Conservation (phyloP, 441 rosid genomes). For the Gossypium gossypioides region DNA sequence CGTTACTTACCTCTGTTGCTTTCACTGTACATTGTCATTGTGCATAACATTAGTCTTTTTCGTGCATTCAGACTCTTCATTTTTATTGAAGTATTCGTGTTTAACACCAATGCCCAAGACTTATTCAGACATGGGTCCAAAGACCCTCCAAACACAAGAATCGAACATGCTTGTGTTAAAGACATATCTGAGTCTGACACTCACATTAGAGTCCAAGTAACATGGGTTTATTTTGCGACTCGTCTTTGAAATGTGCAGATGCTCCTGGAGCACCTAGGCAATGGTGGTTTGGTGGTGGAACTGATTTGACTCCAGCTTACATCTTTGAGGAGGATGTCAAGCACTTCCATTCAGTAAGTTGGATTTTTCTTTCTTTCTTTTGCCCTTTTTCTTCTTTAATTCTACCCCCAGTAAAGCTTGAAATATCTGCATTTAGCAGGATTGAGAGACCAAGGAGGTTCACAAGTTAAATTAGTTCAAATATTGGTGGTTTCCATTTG, state of each 20-base stretch:
- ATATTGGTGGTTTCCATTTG: not conserved
- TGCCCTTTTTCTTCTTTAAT: not conserved
- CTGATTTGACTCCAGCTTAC: constrained; percentile 95
- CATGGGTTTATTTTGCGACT: not conserved
- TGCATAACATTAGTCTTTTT: not conserved
- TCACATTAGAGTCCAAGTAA: not conserved
- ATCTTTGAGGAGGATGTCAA: constrained; percentile 90
- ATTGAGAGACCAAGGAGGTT: not conserved
- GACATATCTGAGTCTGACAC: not conserved
- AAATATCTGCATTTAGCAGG: not conserved
- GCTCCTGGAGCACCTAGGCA: constrained; percentile 91
- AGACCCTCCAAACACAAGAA: not conserved
- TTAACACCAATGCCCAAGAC: not conserved
- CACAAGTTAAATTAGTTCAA: not conserved
- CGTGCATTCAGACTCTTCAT: not conserved
- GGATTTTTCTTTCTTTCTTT: not conserved
- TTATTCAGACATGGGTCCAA: not conserved
- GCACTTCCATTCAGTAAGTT: constrained; percentile 78
- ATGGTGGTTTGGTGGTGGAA: constrained; percentile 99
- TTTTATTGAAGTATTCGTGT: not conserved
- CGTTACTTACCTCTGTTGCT: not conserved
- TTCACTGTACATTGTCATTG: not conserved
- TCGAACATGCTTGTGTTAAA: not conserved
- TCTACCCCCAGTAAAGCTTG: not conserved
- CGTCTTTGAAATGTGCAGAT: constrained; percentile 33